A percentile compares a stretch with the other conserved stretches of the same genome.
phyloP scores from a whole-genome alignment of 495 filamentous ascomycete species.

The Parathielavia appendiculata region DNA sequence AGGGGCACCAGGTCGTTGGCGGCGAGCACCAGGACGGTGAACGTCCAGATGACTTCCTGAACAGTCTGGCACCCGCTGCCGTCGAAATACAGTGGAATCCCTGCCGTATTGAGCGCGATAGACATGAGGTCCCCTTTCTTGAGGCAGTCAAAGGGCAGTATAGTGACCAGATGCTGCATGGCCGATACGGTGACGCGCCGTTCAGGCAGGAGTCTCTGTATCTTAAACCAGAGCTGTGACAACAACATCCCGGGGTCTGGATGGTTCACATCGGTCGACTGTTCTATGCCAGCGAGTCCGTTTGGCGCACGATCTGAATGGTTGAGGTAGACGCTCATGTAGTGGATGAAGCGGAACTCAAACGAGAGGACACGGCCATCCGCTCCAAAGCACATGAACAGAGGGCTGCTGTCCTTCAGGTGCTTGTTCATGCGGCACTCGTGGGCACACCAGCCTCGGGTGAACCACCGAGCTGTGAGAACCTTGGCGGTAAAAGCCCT shows the following conservation, averaged over 20 bases:
- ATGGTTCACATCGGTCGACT: not conserved
- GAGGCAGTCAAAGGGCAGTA: conserved; percentile 20
- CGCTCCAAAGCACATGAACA: conserved; percentile 23
- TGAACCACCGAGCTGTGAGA: conserved; percentile 22
- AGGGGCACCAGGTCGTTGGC: conserved; percentile 19
- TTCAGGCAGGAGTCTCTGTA: conserved; percentile 16
- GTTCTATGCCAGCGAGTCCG: too few species aligned
- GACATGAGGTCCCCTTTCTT: conserved; percentile 23
- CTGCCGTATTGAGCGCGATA: conserved; percentile 25
- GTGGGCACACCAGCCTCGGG: conserved; percentile 29
- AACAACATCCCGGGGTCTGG: conserved; percentile 11
- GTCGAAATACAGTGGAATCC: conserved; percentile 19
- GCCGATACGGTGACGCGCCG: not conserved
- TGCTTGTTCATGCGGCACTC: conserved; percentile 22
- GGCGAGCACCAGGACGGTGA: conserved; percentile 19
- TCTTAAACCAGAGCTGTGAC: conserved; percentile 13
- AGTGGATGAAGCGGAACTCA: conserved; percentile 27
- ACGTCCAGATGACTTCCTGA: conserved; percentile 23
- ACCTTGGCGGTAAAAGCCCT: conserved; percentile 20
- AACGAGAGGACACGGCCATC: conserved; percentile 18
- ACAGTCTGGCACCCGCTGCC: conserved; percentile 8
- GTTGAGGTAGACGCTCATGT: conserved; percentile 8
- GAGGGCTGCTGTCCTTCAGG: conserved; percentile 17
- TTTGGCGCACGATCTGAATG: not conserved
- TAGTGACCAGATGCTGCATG: conserved; percentile 24